A percentile compares a stretch with the other conserved stretches of the same genome.
These are phyloP conservation scores for Geoglossum glabrum DNA, from an alignment of 495 filamentous ascomycete species.

Conservation along the genomic window DNA sequence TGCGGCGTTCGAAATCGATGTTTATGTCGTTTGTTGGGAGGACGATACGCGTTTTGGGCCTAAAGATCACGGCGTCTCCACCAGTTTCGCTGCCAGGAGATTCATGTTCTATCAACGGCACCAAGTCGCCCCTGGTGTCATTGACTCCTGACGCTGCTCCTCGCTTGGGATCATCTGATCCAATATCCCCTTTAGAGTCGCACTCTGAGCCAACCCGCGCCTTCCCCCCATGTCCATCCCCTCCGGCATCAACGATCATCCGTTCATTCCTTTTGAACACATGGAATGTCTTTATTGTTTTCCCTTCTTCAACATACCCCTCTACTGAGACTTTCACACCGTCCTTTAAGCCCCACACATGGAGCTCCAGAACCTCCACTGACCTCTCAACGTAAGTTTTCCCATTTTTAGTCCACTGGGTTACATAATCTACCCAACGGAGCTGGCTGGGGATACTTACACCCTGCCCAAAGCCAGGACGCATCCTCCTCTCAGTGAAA, in stretches of 20 bases:
- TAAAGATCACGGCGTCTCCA: slow-evolving; percentile 54
- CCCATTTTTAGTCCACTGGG: slow-evolving; percentile 54
- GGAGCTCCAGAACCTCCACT: slow-evolving; percentile 72
- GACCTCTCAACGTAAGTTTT: slow-evolving; percentile 70
- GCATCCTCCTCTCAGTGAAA: slow-evolving; percentile 80
- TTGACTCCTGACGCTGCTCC: background rate
- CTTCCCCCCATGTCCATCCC: background rate
- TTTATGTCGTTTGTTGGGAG: slow-evolving; percentile 72
- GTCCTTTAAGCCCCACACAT: slow-evolving; percentile 73
- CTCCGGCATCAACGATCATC: slow-evolving; percentile 29
- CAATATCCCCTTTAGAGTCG: background rate
- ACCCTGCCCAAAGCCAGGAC: slow-evolving; percentile 66
- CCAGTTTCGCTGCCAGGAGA: slow-evolving; percentile 21
- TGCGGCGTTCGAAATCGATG: slow-evolving; percentile 68
- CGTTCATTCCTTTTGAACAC: slow-evolving; percentile 56
- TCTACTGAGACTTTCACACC: slow-evolving; percentile 77
- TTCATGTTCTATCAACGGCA: background rate
- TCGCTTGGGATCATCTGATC: background rate
- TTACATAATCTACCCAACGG: slow-evolving; percentile 76
- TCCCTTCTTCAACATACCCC: slow-evolving; percentile 71
- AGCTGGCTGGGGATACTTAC: slow-evolving; percentile 88
- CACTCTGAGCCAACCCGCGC: too few relatives aligned
- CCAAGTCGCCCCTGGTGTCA: background rate
- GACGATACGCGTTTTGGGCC: slow-evolving; percentile 41
- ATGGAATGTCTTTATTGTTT: slow-evolving; percentile 67